phyloP scores from a whole-genome alignment of 2,329 filamentous ascomycete genomes.

The Cyphellophora attinorum region DNA sequence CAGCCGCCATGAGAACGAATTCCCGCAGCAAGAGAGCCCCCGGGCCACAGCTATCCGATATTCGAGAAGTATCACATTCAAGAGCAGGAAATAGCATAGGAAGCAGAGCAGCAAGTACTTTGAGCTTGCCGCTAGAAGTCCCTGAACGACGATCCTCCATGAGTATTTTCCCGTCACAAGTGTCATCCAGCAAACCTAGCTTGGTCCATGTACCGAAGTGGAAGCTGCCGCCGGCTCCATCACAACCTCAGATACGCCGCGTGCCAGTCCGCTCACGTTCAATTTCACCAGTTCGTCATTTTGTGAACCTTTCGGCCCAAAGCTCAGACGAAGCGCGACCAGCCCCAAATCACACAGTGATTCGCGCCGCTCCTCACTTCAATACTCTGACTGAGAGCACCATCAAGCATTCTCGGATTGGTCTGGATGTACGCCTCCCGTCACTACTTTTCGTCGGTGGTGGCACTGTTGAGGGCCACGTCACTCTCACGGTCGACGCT shows the following conservation, averaged over 20 bases:
- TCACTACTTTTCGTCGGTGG: conserved; percentile 47
- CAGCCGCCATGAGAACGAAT: no score
- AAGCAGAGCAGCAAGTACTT: conserved; percentile 14
- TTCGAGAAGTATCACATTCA: conserved; percentile 15
- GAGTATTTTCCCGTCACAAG: conserved; percentile 13
- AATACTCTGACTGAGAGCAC: conserved; percentile 42
- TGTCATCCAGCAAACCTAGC: conserved; percentile 10
- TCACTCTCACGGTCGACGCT: conserved; percentile 36
- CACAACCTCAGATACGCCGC: conserved; percentile 23
- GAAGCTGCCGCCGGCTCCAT: conserved; percentile 11
- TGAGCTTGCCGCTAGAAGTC: conserved; percentile 16
- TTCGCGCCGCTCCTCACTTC: conserved; percentile 34
- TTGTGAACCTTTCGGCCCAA: conserved; percentile 31
- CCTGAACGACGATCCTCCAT: conserved; percentile 16
- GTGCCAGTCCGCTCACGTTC: conserved; percentile 33
- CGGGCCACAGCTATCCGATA: conserved; percentile 15
- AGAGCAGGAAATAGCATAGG: conserved; percentile 3
- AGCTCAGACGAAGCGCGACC: conserved; percentile 31
- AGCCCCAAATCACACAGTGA: conserved; percentile 39
- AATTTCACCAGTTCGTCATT: conserved; percentile 39
- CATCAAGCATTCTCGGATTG: conserved; percentile 39
- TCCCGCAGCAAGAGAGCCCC: conserved; percentile 13
- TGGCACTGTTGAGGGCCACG: conserved; percentile 42
- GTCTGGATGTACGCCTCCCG: conserved; percentile 39
- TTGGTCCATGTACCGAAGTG: conserved; percentile 17